These are phyloP conservation scores for Globisporangium parvum DNA, from an alignment of 352 stramenopile genomes.

Conservation along the genomic window DNA sequence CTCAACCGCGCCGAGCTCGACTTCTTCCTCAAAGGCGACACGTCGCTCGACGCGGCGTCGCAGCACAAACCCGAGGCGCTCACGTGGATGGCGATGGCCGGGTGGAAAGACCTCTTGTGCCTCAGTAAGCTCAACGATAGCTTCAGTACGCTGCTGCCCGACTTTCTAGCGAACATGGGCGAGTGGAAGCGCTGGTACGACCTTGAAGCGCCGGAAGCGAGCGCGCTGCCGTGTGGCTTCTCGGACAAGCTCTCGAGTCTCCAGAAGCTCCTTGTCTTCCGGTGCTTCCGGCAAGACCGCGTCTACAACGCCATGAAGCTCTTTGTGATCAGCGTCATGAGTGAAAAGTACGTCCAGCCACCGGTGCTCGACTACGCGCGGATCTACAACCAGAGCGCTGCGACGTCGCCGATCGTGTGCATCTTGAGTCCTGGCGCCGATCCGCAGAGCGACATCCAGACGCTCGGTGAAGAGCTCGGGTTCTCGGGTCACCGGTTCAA, in stretches of 20 bases:
- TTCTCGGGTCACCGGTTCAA: slow-evolving; percentile 91
- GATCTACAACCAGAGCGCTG: slow-evolving; percentile 89
- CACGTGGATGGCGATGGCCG: slow-evolving; percentile 81
- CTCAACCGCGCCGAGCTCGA: slow-evolving; percentile 88
- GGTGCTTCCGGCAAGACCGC: slow-evolving; percentile 93
- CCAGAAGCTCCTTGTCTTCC: slow-evolving; percentile 89
- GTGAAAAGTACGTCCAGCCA: slow-evolving; percentile 93
- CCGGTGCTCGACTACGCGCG: slow-evolving; percentile 92
- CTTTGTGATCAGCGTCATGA: slow-evolving; percentile 90
- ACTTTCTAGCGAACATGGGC: slow-evolving; percentile 41
- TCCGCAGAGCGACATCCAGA: slow-evolving; percentile 93
- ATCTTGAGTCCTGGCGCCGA: slow-evolving; percentile 93
- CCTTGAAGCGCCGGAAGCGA: slow-evolving; percentile 86
- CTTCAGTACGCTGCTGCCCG: slow-evolving; percentile 45
- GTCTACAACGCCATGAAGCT: slow-evolving; percentile 96
- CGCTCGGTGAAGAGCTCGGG: slow-evolving; percentile 87
- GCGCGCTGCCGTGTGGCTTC: slow-evolving; percentile 77
- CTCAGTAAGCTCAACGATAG: slow-evolving; percentile 66
- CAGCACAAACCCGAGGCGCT: slow-evolving; percentile 65
- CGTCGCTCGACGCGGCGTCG: slow-evolving; percentile 78
- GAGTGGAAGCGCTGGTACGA: slow-evolving; percentile 94
- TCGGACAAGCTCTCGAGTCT: slow-evolving; percentile 72
- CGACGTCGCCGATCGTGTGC: slow-evolving; percentile 91
- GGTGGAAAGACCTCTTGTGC: slow-evolving; percentile 92
- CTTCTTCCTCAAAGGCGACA: slow-evolving; percentile 95